phyloP scores from a whole-genome alignment of 495 filamentous ascomycete species.

The Hypoxylon rickii region DNA sequence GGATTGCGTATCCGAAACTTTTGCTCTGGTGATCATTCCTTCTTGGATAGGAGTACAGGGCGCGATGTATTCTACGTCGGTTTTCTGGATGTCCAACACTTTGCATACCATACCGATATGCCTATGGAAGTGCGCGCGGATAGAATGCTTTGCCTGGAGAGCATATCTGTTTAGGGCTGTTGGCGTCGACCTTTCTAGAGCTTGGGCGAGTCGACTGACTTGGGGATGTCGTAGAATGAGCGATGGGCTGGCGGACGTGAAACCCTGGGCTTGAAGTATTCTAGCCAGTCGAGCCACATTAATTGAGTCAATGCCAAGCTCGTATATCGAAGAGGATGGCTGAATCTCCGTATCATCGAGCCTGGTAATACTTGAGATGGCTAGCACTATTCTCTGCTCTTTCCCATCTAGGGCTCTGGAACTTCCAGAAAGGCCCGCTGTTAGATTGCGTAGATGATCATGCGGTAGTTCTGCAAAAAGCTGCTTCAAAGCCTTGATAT shows the following conservation, averaged over 20 bases:
- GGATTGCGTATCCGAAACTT: constrained; percentile 49
- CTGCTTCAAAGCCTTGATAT: constrained; percentile 61
- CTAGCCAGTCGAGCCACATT: constrained; percentile 68
- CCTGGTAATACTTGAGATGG: constrained; percentile 55
- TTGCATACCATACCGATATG: constrained; percentile 45
- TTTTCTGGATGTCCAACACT: constrained; percentile 11
- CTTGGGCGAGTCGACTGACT: constrained; percentile 52
- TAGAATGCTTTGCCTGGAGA: constrained; percentile 55
- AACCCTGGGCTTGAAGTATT: constrained; percentile 56
- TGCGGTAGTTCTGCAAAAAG: constrained; percentile 64
- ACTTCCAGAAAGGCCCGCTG: constrained; percentile 28
- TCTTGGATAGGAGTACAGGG: constrained; percentile 81
- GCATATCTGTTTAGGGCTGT: constrained; percentile 36
- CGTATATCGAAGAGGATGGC: constrained; percentile 69
- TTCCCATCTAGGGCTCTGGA: constrained; percentile 41
- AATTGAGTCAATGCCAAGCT: constrained; percentile 82
- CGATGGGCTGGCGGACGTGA: constrained; percentile 62
- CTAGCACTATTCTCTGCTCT: constrained; percentile 54
- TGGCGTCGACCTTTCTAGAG: constrained; percentile 35
- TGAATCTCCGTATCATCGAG: constrained; percentile 51
- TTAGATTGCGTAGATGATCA: constrained; percentile 58
- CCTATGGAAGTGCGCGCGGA: constrained; percentile 61
- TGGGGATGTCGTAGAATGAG: constrained; percentile 67
- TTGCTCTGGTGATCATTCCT: constrained; percentile 75
- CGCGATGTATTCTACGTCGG: constrained; percentile 67